Conservation (phyloP, 805 yeast genomes). For the Pichia cabralensis region DNA sequence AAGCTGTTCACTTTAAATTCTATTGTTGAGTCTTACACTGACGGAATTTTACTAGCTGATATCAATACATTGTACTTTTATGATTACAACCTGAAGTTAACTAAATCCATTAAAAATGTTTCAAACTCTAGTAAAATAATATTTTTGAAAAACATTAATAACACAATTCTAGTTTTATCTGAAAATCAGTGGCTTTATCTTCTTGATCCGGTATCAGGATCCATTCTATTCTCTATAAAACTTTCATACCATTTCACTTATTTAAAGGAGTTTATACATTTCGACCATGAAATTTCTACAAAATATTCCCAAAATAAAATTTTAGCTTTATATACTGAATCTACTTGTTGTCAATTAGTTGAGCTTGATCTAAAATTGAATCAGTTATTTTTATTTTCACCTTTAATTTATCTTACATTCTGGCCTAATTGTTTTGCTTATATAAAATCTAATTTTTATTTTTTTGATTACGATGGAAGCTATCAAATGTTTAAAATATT, state of each 20-base stretch:
- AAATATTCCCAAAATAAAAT: no score
- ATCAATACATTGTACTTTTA: not conserved
- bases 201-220: constrained; percentile 4
- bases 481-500: no score
- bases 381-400: not conserved
- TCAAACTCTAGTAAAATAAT: not conserved
- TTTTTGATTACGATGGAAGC: no score
- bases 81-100: not conserved
- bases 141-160: not conserved
- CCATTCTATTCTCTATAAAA: not conserved
- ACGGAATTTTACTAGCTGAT: no score
- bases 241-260: constrained; percentile 2
- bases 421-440: constrained; percentile 18
- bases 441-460: constrained; percentile 2
- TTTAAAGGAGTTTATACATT: constrained; percentile 2
- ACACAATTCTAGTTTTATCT: not conserved
- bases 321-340: not conserved
- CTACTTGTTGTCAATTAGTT: constrained; percentile 3
- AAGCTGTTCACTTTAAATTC: no score
- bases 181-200: not conserved
- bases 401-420: constrained; percentile 13
- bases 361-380: not conserved
- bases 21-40: no score
- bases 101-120: not conserved
- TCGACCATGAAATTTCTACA: not conserved